Conservation (phyloP, 164 flowering plant species). For the Aristolochia fimbriata region DNA sequence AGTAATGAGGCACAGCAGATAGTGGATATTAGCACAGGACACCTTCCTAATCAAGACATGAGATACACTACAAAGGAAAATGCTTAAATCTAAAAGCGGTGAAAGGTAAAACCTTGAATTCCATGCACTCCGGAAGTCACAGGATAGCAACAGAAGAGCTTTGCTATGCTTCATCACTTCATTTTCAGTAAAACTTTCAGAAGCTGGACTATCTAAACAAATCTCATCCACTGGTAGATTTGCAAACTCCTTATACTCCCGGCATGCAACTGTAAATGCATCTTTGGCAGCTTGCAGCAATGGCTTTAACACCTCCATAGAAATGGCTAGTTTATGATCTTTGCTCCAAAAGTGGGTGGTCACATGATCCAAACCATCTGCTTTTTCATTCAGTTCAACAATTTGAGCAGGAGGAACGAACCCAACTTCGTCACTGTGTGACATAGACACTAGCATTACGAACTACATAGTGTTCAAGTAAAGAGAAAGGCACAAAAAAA, state of each 20-base stretch:
- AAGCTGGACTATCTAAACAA: slow-evolving; percentile 6
- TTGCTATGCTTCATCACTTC: slow-evolving; percentile 72
- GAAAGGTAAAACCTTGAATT: slow-evolving; percentile 57
- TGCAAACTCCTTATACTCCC: slow-evolving; percentile 18
- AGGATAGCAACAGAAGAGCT: slow-evolving; percentile 69
- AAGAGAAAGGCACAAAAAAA: neutral
- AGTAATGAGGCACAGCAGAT: too few relatives aligned
- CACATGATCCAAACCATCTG: slow-evolving; percentile 4
- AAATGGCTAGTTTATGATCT: slow-evolving; percentile 83
- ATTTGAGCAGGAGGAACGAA: slow-evolving; percentile 85
- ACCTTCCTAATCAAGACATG: too few relatives aligned
- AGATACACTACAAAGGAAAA: neutral
- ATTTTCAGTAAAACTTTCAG: slow-evolving; percentile 23
- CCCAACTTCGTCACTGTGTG: slow-evolving; percentile 77
- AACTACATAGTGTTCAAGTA: neutral
- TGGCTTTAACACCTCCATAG: slow-evolving; percentile 39
- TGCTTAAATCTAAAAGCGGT: neutral
- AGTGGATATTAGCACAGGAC: too few relatives aligned
- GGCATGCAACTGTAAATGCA: slow-evolving; percentile 37
- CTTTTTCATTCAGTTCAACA: slow-evolving; percentile 29
- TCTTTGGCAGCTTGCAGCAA: slow-evolving; percentile 49
- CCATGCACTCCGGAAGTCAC: slow-evolving; percentile 88
- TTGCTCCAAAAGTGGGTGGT: slow-evolving; percentile 44
- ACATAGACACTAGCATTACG: neutral
- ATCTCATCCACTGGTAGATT: slow-evolving; percentile 4